These are phyloP conservation scores for Pilatotrama ljubarskyi DNA, from an alignment of 768 basidiomycete genomes.

Conservation along the genomic window DNA sequence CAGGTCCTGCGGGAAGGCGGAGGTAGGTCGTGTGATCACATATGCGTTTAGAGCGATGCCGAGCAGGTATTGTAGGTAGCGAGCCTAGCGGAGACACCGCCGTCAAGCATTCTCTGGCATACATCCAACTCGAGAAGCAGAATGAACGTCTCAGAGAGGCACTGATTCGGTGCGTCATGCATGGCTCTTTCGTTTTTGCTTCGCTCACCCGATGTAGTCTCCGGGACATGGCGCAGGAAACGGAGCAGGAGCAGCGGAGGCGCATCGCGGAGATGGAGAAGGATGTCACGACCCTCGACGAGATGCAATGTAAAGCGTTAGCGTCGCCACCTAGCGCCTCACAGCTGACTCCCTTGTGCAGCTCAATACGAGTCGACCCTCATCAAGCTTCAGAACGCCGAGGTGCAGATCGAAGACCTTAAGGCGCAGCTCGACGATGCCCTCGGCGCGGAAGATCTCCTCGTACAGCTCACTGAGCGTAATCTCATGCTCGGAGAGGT, in stretches of 20 bases:
- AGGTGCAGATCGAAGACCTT: constrained; percentile 89
- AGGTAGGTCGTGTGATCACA: constrained; percentile 21
- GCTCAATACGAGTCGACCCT: constrained; percentile 79
- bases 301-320: constrained; percentile 84
- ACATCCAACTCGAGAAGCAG: constrained; percentile 92
- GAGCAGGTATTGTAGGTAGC: constrained; percentile 27
- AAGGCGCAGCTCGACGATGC: constrained; percentile 95
- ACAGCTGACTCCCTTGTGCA: constrained; percentile 30
- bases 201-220: constrained; percentile 47
- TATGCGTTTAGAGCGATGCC: too few species aligned
- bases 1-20: constrained; percentile 69
- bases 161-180: constrained; percentile 63
- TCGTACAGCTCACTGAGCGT: constrained; percentile 92
- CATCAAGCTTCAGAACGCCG: constrained; percentile 84
- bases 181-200: background rate
- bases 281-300: constrained; percentile 75
- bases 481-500: constrained; percentile 93
- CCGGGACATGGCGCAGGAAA: constrained; percentile 86
- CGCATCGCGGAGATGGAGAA: constrained; percentile 89
- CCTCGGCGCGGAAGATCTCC: constrained; percentile 92
- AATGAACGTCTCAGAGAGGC: constrained; percentile 96
- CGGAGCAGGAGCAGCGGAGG: constrained; percentile 78
- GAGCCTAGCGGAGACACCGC: constrained; percentile 34
- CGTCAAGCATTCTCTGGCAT: constrained; percentile 61
- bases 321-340: too few species aligned